phyloP scores from a whole-genome alignment of 2,329 filamentous ascomycete genomes.

The Pseudomassariella vexata region DNA sequence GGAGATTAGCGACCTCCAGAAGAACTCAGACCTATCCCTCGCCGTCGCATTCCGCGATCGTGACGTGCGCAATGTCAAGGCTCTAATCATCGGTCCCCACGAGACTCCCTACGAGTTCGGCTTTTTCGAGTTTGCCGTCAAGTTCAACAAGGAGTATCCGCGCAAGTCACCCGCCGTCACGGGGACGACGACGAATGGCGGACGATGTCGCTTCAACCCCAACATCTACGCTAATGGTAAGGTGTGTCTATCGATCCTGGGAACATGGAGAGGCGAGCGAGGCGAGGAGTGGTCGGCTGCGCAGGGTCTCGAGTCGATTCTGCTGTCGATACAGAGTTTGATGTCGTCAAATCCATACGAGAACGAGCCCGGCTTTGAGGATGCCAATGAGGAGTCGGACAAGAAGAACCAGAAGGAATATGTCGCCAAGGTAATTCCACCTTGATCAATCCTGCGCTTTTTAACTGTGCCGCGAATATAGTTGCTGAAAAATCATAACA shows the following conservation, averaged over 20 bases:
- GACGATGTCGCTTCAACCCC: constrained; percentile 86
- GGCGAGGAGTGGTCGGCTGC: constrained; percentile 96
- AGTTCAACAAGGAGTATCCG: constrained; percentile 82
- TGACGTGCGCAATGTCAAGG: constrained; percentile 82
- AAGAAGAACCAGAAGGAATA: constrained; percentile 71
- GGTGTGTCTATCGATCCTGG: constrained; percentile 89
- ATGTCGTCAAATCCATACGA: constrained; percentile 93
- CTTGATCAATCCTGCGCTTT: no score
- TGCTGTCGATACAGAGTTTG: constrained; percentile 93
- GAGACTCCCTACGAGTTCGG: constrained; percentile 96
- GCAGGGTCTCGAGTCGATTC: constrained; percentile 87
- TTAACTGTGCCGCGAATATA: no score
- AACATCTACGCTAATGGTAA: constrained; percentile 92
- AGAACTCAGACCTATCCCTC: constrained; percentile 76
- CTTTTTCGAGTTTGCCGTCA: constrained; percentile 87
- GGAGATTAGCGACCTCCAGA: constrained; percentile 84
- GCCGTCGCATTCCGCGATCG: constrained; percentile 82
- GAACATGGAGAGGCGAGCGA: constrained; percentile 89
- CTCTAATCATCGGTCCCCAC: constrained; percentile 85
- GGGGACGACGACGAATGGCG: constrained; percentile 81
- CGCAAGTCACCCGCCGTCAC: constrained; percentile 55
- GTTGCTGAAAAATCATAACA: no score
- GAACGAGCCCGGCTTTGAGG: constrained; percentile 92
- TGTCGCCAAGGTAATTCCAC: constrained; percentile 72
- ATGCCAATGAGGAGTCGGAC: constrained; percentile 61